Evolutionary conservation across 2,329 filamentous ascomycete species (phyloP).

Genomic region (Geoglossum cookeanum): DNA sequence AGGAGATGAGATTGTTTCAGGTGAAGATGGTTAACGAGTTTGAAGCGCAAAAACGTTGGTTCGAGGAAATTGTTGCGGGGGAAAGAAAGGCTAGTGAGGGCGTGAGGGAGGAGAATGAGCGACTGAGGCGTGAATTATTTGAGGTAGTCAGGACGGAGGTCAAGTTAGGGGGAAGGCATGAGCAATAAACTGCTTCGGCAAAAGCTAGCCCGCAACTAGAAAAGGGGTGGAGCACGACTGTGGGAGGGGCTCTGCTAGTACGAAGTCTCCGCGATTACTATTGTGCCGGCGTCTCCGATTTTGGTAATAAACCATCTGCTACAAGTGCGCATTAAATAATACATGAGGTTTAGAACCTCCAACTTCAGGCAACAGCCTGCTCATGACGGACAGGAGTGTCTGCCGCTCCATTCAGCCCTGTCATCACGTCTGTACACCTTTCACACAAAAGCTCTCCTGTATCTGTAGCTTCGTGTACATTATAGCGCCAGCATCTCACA

Average conservation of each 20-base stretch:
- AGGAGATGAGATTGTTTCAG: not conserved
- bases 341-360: not conserved
- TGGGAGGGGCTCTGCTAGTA: not conserved
- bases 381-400: not conserved
- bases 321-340: not conserved
- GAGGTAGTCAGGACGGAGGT: not conserved
- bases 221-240: not conserved
- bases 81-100: not conserved
- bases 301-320: not conserved
- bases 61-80: not conserved
- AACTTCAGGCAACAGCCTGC: not conserved
- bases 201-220: not conserved
- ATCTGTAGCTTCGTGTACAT: conserved; percentile 29
- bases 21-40: not conserved
- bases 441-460: conserved; percentile 46
- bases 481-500: conserved; percentile 73
- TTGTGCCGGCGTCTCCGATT: too few species aligned
- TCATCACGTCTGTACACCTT: conserved; percentile 51
- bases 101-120: not conserved
- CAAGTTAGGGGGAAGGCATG: not conserved
- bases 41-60: not conserved
- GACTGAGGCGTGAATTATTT: not conserved
- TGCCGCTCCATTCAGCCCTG: conserved; percentile 14
- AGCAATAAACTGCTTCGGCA: not conserved
- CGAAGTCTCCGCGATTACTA: too few species aligned